Percentiles rank a stretch among this genome's conserved stretches.
phyloP scores from a whole-genome alignment of 768 basidiomycete species.

The Lentinus brumalis region DNA sequence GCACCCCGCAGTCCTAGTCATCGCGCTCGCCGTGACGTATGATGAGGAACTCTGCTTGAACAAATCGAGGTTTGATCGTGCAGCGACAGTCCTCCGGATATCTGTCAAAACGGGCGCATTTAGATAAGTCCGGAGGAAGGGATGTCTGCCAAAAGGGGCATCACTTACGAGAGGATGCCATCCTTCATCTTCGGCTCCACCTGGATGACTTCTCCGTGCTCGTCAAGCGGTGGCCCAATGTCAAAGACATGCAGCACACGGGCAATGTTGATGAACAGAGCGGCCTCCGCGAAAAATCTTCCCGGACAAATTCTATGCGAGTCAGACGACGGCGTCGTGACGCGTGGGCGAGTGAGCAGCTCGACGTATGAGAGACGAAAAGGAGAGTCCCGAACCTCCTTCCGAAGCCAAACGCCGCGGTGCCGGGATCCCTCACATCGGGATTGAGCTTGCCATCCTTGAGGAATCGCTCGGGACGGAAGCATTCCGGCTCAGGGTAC shows the following conservation, averaged over 20 bases:
- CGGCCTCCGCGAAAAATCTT: slow-evolving; percentile 12
- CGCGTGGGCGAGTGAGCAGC: neutral
- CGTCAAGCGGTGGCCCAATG: slow-evolving; percentile 12
- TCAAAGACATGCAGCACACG: slow-evolving; percentile 21
- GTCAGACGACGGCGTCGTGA: neutral
- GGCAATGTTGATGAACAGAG: slow-evolving; percentile 21
- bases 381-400: slow-evolving; percentile 17
- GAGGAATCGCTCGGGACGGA: slow-evolving; percentile 30
- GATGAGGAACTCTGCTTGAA: slow-evolving; percentile 11
- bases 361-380: neutral
- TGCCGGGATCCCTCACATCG: slow-evolving; percentile 13
- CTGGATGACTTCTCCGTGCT: slow-evolving; percentile 6
- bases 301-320: slow-evolving; percentile 21
- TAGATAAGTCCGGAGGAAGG: neutral
- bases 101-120: neutral
- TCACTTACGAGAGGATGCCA: slow-evolving; percentile 15
- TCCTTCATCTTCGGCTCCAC: slow-evolving; percentile 17
- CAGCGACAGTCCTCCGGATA: slow-evolving; percentile 21
- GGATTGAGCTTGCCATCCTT: slow-evolving; percentile 20
- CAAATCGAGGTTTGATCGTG: slow-evolving; percentile 18
- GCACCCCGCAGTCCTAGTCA: neutral
- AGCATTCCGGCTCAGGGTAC: slow-evolving; percentile 28
- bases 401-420: slow-evolving; percentile 29
- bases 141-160: neutral
- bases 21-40: neutral